phyloP scores from a whole-genome alignment of 2,329 filamentous ascomycete genomes.

The Epichloe glyceriae region DNA sequence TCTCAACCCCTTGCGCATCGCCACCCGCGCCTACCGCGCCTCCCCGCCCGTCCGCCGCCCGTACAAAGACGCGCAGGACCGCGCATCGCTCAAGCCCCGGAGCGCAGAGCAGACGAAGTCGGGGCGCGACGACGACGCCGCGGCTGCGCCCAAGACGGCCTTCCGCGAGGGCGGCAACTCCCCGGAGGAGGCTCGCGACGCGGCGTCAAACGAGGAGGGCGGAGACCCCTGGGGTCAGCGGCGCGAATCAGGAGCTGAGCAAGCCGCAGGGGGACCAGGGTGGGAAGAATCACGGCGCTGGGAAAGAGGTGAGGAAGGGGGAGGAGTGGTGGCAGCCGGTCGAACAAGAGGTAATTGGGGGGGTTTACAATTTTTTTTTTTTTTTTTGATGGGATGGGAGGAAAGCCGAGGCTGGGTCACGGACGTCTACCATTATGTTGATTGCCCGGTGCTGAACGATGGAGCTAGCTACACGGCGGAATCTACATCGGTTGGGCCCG shows the following conservation, averaged over 20 bases:
- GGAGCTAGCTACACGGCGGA: no score
- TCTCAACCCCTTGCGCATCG: background rate
- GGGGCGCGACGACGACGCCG: conserved; percentile 47
- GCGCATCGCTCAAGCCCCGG: conserved; percentile 50
- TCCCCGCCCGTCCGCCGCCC: conserved; percentile 16
- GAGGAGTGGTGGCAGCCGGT: conserved; percentile 19
- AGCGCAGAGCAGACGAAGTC: conserved; percentile 55
- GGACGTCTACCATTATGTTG: no score
- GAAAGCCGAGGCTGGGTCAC: no score
- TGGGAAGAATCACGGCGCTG: conserved; percentile 19
- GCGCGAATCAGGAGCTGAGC: conserved; percentile 6
- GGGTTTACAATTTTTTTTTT: no score
- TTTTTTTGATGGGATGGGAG: background rate
- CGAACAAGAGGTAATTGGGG: conserved; percentile 14
- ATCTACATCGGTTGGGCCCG: no score
- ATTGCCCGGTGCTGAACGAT: no score
- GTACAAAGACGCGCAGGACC: conserved; percentile 42
- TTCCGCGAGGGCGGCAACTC: conserved; percentile 56
- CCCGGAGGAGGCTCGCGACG: conserved; percentile 45
- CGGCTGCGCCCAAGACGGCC: conserved; percentile 45
- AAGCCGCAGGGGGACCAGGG: conserved; percentile 8
- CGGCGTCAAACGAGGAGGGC: conserved; percentile 15
- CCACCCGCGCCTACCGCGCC: conserved; percentile 20
- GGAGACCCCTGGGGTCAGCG: conserved; percentile 5
- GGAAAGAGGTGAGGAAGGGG: conserved; percentile 22